These are phyloP conservation scores for Galerina marginata DNA, from an alignment of 768 basidiomycete species.

Conservation along the genomic window DNA sequence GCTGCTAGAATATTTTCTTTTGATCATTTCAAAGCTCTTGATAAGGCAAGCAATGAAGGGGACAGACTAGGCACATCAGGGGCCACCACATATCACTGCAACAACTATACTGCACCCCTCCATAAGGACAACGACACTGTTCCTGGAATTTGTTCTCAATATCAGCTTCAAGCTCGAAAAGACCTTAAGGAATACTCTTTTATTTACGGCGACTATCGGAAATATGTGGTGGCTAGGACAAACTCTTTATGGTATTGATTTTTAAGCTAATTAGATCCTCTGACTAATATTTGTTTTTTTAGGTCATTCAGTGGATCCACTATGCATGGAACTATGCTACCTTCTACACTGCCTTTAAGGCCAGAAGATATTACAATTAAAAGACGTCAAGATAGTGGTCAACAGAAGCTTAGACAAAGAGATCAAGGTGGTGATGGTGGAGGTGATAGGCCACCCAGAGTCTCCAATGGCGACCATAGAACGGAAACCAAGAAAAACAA, in stretches of 20 bases:
- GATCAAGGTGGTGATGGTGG: too few species aligned
- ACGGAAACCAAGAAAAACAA: too few species aligned
- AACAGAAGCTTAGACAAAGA: too few species aligned
- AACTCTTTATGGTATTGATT: conserved; percentile 3
- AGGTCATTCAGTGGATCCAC: too few species aligned
- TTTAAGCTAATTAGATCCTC: too few species aligned
- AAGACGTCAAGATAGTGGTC: too few species aligned
- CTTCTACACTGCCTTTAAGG: too few species aligned
- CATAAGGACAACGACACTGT: conserved; percentile 2
- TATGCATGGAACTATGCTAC: too few species aligned
- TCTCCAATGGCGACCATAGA: too few species aligned
- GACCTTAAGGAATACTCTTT: conserved; percentile 1
- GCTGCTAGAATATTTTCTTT: background rate
- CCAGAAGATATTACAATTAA: too few species aligned
- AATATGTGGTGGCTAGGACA: conserved; percentile 4
- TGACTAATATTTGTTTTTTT: too few species aligned
- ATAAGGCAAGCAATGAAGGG: background rate
- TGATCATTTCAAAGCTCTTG: background rate
- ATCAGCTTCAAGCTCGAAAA: conserved; percentile 6
- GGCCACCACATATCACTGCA: background rate
- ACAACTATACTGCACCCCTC: conserved; percentile 11
- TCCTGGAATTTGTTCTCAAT: conserved; percentile 8
- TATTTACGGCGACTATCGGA: conserved; percentile 8
- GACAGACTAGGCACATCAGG: conserved; percentile 6
- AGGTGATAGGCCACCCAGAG: too few species aligned